These are phyloP conservation scores for Termitomyces sp. DNA, from an alignment of 768 basidiomycete species.

Conservation along the genomic window DNA sequence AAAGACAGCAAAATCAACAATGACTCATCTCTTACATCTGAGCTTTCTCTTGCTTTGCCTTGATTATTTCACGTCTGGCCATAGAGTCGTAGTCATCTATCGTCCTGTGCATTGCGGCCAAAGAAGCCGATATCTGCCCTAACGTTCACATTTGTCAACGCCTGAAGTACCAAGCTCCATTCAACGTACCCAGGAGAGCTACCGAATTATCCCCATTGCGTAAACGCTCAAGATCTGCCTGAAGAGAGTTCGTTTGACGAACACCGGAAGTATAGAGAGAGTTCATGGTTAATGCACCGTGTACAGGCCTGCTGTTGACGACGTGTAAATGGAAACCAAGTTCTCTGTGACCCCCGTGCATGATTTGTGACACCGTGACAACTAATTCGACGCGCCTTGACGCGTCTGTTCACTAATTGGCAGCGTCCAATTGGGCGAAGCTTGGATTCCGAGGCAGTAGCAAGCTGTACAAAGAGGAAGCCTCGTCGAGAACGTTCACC, in stretches of 20 bases:
- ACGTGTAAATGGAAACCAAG: not conserved
- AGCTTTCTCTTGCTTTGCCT: slow-evolving; percentile 95
- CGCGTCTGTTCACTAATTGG: not conserved
- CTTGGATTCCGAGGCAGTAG: not conserved
- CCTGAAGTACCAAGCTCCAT: not conserved
- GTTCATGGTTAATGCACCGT: slow-evolving; percentile 58
- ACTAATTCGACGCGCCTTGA: not conserved
- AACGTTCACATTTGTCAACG: slow-evolving; percentile 24
- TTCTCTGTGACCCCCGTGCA: not conserved
- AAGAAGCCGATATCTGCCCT: slow-evolving; percentile 98
- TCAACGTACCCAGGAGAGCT: slow-evolving; percentile 72
- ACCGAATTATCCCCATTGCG: slow-evolving; percentile 78
- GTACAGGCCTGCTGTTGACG: slow-evolving; percentile 8
- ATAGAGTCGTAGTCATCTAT: slow-evolving; percentile 97
- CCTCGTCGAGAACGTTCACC: not conserved
- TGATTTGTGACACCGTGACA: not conserved
- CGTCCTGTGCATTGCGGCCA: slow-evolving; percentile 91
- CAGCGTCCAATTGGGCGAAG: not conserved
- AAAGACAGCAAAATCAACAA: not conserved
- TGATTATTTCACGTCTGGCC: slow-evolving; percentile 95
- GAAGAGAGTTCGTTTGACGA: slow-evolving; percentile 84
- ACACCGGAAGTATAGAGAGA: slow-evolving; percentile 93
- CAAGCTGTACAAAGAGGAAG: not conserved
- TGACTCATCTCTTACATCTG: slow-evolving; percentile 57
- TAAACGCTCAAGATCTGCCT: slow-evolving; percentile 82